A percentile compares a stretch with the other conserved stretches of the same genome.
phyloP scores from a whole-genome alignment of 1,284 basidiomycete genomes.

The Apiotrichum akiyoshidainum region DNA sequence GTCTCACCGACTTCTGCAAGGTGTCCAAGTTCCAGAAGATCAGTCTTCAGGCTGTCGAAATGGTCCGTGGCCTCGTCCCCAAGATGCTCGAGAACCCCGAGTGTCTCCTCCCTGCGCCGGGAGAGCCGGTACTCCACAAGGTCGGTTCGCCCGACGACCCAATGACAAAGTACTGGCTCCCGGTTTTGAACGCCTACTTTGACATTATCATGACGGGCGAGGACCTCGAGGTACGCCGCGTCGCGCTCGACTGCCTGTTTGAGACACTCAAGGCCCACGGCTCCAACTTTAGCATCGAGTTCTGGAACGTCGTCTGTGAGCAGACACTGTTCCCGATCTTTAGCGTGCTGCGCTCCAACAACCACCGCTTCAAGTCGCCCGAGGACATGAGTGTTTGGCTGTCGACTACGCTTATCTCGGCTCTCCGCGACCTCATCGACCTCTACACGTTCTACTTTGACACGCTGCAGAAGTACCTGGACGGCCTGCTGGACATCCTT shows the following conservation, averaged over 20 bases:
- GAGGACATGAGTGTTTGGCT: conserved; percentile 99
- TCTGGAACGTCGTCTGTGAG: conserved; percentile 97
- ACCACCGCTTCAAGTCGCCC: conserved; percentile 85
- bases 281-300: conserved; percentile 77
- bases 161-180: conserved; percentile 96
- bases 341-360: conserved; percentile 67
- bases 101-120: conserved; percentile 59
- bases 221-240: conserved; percentile 92
- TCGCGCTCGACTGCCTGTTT: conserved; percentile 93
- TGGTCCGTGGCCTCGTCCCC: conserved; percentile 87
- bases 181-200: conserved; percentile 92
- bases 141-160: conserved; percentile 61
- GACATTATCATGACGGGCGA: conserved; percentile 99
- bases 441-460: conserved; percentile 96
- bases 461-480: conserved; percentile 81
- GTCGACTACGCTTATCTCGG: conserved; percentile 98
- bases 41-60: conserved; percentile 90
- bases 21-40: conserved; percentile 98
- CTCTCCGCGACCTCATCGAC: conserved; percentile 89
- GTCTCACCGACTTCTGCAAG: conserved; percentile 99
- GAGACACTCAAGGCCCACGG: conserved; percentile 91
- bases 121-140: conserved; percentile 9
- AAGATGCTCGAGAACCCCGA: conserved; percentile 85
- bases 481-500: conserved; percentile 85
- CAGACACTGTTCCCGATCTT: conserved; percentile 99